These are phyloP conservation scores for Rhynchosporium agropyri DNA, from an alignment of 2,329 filamentous ascomycete species.

Conservation along the genomic window DNA sequence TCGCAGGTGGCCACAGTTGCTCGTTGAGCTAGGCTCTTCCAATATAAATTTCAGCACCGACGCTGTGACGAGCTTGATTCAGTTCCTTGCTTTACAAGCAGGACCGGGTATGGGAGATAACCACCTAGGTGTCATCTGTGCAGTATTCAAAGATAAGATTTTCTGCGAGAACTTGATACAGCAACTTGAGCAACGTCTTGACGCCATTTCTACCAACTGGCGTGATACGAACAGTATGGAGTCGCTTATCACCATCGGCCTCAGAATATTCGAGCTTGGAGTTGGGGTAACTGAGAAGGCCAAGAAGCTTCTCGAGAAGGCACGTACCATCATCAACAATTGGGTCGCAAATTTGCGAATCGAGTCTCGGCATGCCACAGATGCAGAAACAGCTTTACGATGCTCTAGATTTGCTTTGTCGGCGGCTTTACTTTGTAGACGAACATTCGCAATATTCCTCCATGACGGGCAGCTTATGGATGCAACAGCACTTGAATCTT, in stretches of 20 bases:
- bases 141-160: constrained; percentile 49
- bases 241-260: constrained; percentile 53
- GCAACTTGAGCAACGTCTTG: constrained; percentile 52
- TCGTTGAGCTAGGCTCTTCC: constrained; percentile 53
- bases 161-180: constrained; percentile 55
- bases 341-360: constrained; percentile 55
- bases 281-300: constrained; percentile 23
- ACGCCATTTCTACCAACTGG: constrained; percentile 56
- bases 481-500: constrained; percentile 35
- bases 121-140: constrained; percentile 51
- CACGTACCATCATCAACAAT: constrained; percentile 47
- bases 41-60: constrained; percentile 63
- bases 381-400: constrained; percentile 45
- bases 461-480: constrained; percentile 4
- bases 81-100: constrained; percentile 55
- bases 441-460: constrained; percentile 46
- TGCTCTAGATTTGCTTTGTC: constrained; percentile 52
- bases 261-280: constrained; percentile 45
- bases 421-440: constrained; percentile 58
- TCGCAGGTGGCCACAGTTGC: constrained; percentile 51
- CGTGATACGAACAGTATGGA: constrained; percentile 62
- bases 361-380: constrained; percentile 47
- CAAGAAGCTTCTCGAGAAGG: constrained; percentile 44
- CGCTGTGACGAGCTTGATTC: constrained; percentile 52
- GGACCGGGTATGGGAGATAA: constrained; percentile 50